Conservation (phyloP, 2,329 filamentous ascomycete species). For the Clonostachys chloroleuca region DNA sequence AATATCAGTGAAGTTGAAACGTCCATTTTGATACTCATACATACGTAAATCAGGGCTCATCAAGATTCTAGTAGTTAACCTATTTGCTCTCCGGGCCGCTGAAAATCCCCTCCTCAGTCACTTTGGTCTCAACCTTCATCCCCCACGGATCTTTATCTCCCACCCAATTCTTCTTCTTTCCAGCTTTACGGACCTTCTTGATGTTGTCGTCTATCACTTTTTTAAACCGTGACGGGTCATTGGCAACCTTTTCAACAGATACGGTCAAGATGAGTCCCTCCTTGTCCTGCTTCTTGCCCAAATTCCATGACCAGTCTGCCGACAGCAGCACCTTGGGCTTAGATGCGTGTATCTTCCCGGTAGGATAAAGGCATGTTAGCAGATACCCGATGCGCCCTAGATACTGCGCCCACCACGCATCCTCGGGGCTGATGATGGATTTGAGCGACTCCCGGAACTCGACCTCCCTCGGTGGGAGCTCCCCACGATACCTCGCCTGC, state of each 20-base stretch:
- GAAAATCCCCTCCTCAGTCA: conserved; percentile 23
- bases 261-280: conserved; percentile 38
- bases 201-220: conserved; percentile 32
- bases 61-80: no score
- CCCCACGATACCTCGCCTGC: conserved; percentile 59
- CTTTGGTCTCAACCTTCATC: conserved; percentile 26
- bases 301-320: conserved; percentile 31
- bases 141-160: conserved; percentile 23
- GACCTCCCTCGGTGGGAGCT: conserved; percentile 53
- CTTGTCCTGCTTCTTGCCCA: conserved; percentile 30
- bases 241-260: conserved; percentile 27
- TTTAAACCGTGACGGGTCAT: conserved; percentile 29
- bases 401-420: conserved; percentile 63
- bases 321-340: conserved; percentile 32
- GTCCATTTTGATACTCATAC: not conserved
- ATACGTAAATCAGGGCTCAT: not conserved
- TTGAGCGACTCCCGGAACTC: conserved; percentile 48
- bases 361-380: conserved; percentile 56
- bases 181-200: conserved; percentile 44
- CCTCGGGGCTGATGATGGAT: conserved; percentile 44
- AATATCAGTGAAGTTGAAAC: no score
- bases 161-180: conserved; percentile 55
- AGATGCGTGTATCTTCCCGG: conserved; percentile 38
- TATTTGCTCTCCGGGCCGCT: no score
- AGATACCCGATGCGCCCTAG: conserved; percentile 55